Base-by-base conservation (phyloP, 1,284 basidiomycete genomes). In the Ceratobasidium theobromae region DNA sequence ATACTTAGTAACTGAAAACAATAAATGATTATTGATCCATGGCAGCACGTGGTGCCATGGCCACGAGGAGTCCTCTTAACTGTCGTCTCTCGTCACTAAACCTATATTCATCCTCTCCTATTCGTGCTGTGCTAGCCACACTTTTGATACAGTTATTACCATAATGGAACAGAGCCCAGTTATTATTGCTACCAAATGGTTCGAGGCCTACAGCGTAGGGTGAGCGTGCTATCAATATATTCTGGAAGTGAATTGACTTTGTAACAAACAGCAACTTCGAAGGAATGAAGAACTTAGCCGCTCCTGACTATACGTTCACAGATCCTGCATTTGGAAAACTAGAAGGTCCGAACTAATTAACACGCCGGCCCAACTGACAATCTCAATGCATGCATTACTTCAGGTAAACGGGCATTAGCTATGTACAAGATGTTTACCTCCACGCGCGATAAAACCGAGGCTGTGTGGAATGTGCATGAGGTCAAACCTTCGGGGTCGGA, bases 371-470 rank as follows among this genome's bases (percentile, higher is more conserved):
- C n/a, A n/a, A n/a, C n/a, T n/a, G n/a, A n/a, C n/a, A n/a, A 5
- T 11, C 9, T 48, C 23, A 23, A 11, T 23, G 23, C 33, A 9
- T 25, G 16, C 30, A n/a, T n/a, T 16, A 21, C 32, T 1, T 33
- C 16, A 62, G 57, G 57, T 8, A 49, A 51, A 3, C 45, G 57
- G 28, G 57, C 57, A 9, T 23, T 62, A 21, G 46, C 18, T 12
- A 62, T 62, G 57, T 62, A 62, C 28, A 62, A 51, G 33, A 62
- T 62, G 57, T 62, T 62, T 41, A 28, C 46, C 35, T 62, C 57
- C 27, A 28, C 45, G 25, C 57, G 57, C 12, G 57, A 62, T 27
- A 62, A 40, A 32, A 51, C 57, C 9, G 46, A 62, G 23, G 57
- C 57, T 11, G 46, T 62, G 11, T 62, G 57, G 57, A 62, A 62